These are phyloP conservation scores for Fomitopsis serialis DNA, from an alignment of 768 basidiomycete genomes.

Conservation along the genomic window DNA sequence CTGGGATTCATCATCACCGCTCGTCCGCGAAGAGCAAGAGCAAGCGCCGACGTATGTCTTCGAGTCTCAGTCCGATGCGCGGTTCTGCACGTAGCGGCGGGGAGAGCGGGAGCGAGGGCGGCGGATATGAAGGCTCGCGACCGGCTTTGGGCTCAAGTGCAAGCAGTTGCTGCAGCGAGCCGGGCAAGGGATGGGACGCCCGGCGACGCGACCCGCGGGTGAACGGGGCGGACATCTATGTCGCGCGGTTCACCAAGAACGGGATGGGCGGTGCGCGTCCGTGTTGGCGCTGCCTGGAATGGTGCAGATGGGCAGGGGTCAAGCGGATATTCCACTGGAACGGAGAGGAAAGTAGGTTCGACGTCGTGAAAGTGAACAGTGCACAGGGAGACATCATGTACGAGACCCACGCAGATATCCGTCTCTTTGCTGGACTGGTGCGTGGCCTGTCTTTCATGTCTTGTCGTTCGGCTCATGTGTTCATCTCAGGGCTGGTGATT, in stretches of 20 bases:
- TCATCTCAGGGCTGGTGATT: conserved; percentile 13
- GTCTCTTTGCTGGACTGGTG: conserved; percentile 40
- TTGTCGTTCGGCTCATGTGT: neutral
- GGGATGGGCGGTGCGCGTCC: conserved; percentile 49
- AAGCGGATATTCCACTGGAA: conserved; percentile 54
- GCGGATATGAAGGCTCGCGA: neutral
- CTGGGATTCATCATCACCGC: neutral
- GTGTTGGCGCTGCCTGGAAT: conserved; percentile 52
- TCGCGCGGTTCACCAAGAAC: conserved; percentile 42
- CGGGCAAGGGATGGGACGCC: conserved; percentile 26
- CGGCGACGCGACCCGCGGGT: conserved; percentile 35
- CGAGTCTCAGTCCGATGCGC: neutral
- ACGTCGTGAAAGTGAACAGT: conserved; percentile 43
- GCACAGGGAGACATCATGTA: conserved; percentile 25
- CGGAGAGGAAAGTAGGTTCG: conserved; percentile 27
- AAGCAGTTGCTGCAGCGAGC: conserved; percentile 3
- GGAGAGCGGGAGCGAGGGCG: conserved; percentile 2
- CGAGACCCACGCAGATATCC: conserved; percentile 40
- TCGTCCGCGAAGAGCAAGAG: conserved; percentile 7
- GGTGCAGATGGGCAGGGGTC: conserved; percentile 54
- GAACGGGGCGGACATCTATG: conserved; percentile 51
- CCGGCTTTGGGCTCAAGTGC: neutral
- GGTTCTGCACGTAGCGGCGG: conserved; percentile 4
- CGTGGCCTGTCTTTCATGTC: conserved; percentile 17
- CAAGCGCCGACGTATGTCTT: neutral